Percentiles rank a stretch among this genome's conserved stretches.
Evolutionary conservation across 2,329 filamentous ascomycete genomes (phyloP).

Genomic region (Apiospora aurea): DNA sequence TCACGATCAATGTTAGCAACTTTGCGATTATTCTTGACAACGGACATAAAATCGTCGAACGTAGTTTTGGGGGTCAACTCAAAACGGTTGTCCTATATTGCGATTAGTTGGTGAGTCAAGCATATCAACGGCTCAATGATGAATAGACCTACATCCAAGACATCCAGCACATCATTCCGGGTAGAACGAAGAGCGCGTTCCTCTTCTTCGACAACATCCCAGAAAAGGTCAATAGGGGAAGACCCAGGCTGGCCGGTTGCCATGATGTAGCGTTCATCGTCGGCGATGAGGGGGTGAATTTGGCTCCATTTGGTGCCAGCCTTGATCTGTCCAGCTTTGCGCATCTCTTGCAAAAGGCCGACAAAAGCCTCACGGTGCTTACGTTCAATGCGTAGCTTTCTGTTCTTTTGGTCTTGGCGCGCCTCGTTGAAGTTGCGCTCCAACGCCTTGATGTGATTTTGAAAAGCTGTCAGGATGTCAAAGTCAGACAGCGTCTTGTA

Average conservation of each 20-base stretch:
- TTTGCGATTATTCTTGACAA: conserved; percentile 85
- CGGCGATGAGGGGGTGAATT: conserved; percentile 75
- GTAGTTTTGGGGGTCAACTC: conserved; percentile 87
- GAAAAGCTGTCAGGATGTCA: conserved; percentile 91
- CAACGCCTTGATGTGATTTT: conserved; percentile 91
- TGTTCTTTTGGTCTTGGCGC: conserved; percentile 85
- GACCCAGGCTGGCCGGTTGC: conserved; percentile 88
- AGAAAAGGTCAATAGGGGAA: conserved; percentile 89
- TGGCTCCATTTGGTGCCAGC: conserved; percentile 91
- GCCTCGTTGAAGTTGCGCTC: conserved; percentile 92
- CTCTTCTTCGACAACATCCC: conserved; percentile 94
- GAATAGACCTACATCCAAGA: conserved; percentile 75
- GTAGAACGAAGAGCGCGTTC: conserved; percentile 84
- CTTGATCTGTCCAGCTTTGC: conserved; percentile 80
- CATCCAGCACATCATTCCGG: conserved; percentile 84
- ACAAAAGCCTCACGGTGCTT: conserved; percentile 85
- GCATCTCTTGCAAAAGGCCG: conserved; percentile 76
- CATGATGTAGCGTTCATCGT: conserved; percentile 82
- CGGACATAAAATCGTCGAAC: conserved; percentile 83
- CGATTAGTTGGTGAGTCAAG: background rate
- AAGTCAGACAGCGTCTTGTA: conserved; percentile 86
- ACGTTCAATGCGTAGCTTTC: conserved; percentile 81
- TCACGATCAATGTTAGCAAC: conserved; percentile 88
- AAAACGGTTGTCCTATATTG: conserved; percentile 82
- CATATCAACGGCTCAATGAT: no score